phyloP scores from a whole-genome alignment of 1,284 basidiomycete genomes.

The Malassezia slooffiae region DNA sequence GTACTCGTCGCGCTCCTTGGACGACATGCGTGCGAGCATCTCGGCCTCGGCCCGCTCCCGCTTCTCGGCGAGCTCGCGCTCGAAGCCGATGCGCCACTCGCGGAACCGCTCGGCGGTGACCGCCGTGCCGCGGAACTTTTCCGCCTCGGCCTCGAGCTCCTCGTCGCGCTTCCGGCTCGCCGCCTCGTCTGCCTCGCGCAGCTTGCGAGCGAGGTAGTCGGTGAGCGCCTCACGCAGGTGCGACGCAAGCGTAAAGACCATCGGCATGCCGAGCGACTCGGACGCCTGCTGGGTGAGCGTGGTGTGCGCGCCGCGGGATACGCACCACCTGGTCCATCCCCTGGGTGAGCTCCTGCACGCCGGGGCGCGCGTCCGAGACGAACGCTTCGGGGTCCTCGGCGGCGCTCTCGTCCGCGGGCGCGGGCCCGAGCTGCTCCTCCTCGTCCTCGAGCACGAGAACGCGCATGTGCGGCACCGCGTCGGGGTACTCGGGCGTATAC shows the following conservation, averaged over 20 bases:
- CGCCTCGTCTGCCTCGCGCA: slow-evolving; percentile 52
- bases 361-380: slow-evolving; percentile 20
- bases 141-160: slow-evolving; percentile 69
- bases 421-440: slow-evolving; percentile 19
- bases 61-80: slow-evolving; percentile 45
- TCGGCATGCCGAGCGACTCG: slow-evolving; percentile 88
- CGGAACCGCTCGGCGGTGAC: slow-evolving; percentile 72
- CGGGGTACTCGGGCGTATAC: slow-evolving; percentile 63
- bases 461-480: slow-evolving; percentile 63
- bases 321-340: slow-evolving; percentile 60
- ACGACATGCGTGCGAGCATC: slow-evolving; percentile 58
- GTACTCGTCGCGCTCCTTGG: slow-evolving; percentile 81
- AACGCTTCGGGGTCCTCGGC: slow-evolving; percentile 47
- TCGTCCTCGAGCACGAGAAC: slow-evolving; percentile 55
- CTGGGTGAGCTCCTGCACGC: slow-evolving; percentile 53
- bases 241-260: slow-evolving; percentile 88
- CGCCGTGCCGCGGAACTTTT: slow-evolving; percentile 74
- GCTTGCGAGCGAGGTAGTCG: slow-evolving; percentile 51
- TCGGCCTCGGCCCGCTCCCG: slow-evolving; percentile 69
- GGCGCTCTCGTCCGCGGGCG: slow-evolving; percentile 10
- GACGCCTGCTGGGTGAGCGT: slow-evolving; percentile 54
- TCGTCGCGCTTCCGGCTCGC: slow-evolving; percentile 58
- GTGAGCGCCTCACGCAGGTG: slow-evolving; percentile 71
- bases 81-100: slow-evolving; percentile 69
- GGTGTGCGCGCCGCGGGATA: slow-evolving; percentile 16